Conservation (phyloP, 768 basidiomycete genomes). For the Kwoniella mangroviensis region DNA sequence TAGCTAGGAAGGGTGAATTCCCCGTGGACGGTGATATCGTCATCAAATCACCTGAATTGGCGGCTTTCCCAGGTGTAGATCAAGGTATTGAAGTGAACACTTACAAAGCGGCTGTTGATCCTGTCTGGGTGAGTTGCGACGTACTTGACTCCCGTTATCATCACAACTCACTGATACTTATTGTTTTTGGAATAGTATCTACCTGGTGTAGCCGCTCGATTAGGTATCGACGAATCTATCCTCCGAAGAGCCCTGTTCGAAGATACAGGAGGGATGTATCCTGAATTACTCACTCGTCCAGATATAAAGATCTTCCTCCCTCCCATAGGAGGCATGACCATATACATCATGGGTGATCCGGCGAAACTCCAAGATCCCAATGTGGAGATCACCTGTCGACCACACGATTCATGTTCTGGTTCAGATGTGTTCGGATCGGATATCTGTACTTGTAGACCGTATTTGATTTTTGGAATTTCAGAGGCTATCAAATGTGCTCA, state of each 20-base stretch:
- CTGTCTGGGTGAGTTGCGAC: conserved; percentile 69
- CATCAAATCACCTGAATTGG: conserved; percentile 63
- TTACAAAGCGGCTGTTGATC: conserved; percentile 94
- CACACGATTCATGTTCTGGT: conserved; percentile 93
- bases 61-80: conserved; percentile 55
- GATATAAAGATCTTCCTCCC: conserved; percentile 96
- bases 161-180: too few relatives aligned
- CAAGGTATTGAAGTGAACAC: conserved; percentile 84
- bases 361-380: conserved; percentile 62
- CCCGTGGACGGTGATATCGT: conserved; percentile 82
- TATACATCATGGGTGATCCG: conserved; percentile 92
- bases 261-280: conserved; percentile 70
- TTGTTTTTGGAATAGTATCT: conserved; percentile 61
- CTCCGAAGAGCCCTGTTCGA: conserved; percentile 92
- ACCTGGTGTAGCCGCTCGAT: conserved; percentile 90
- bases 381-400: conserved; percentile 53
- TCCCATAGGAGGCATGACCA: conserved; percentile 84
- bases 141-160: too few relatives aligned
- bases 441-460: conserved; percentile 65
- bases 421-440: conserved; percentile 91
- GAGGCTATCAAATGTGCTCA: conserved; percentile 85
- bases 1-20: conserved; percentile 72
- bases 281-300: conserved; percentile 90
- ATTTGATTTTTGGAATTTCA: conserved; percentile 88
- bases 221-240: conserved; percentile 83